Evolutionary conservation across 805 yeast species (phyloP).

Genomic region (Wickerhamiella allomyrinae): DNA sequence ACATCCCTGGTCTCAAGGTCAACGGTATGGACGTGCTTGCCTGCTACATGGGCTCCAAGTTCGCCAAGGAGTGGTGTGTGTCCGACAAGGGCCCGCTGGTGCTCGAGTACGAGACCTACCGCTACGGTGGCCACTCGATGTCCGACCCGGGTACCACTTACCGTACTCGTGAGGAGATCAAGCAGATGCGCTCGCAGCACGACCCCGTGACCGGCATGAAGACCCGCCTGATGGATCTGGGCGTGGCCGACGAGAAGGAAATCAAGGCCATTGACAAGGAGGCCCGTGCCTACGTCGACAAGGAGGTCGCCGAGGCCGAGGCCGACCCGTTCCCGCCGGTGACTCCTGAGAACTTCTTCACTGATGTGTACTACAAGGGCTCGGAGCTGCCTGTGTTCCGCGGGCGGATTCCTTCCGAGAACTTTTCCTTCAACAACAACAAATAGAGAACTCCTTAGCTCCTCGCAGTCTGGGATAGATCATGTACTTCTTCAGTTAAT

Average conservation of each 20-base stretch:
- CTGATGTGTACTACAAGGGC: slow-evolving; percentile 93
- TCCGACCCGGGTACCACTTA: slow-evolving; percentile 99
- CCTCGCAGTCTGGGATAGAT: background rate
- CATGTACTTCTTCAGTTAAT: background rate
- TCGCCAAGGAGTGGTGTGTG: slow-evolving; percentile 91
- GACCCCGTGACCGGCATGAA: slow-evolving; percentile 97
- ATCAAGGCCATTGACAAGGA: slow-evolving; percentile 88
- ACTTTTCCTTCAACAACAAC: slow-evolving; percentile 46
- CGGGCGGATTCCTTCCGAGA: slow-evolving; percentile 93
- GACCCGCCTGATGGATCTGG: slow-evolving; percentile 66
- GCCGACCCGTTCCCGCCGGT: slow-evolving; percentile 92
- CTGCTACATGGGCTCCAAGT: slow-evolving; percentile 87
- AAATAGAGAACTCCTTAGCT: background rate
- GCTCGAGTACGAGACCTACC: slow-evolving; percentile 92
- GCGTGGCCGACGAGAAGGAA: slow-evolving; percentile 87
- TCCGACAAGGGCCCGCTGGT: slow-evolving; percentile 93
- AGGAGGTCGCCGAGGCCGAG: slow-evolving; percentile 88
- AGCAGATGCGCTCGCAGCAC: slow-evolving; percentile 96
- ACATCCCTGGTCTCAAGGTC: slow-evolving; percentile 95
- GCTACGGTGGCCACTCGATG: slow-evolving; percentile 99
- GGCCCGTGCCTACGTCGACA: slow-evolving; percentile 89
- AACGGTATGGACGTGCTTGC: slow-evolving; percentile 98
- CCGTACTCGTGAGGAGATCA: slow-evolving; percentile 99
- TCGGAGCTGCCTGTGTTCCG: slow-evolving; percentile 83
- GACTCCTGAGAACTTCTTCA: slow-evolving; percentile 83